These are phyloP conservation scores for Venustampulla echinocandica DNA, from an alignment of 495 filamentous ascomycete species.

Conservation along the genomic window DNA sequence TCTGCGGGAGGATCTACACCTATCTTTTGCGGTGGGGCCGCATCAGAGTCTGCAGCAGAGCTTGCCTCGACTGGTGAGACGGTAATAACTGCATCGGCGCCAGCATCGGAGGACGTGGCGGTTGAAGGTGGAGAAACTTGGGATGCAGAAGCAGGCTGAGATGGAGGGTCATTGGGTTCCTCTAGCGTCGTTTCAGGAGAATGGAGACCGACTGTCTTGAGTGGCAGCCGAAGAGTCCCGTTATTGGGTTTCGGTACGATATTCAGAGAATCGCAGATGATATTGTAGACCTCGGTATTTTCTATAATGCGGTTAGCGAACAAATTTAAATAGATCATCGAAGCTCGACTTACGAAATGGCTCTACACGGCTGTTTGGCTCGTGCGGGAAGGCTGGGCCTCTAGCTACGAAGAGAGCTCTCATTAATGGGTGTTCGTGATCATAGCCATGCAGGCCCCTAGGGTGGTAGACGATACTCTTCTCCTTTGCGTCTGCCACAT, in stretches of 20 bases:
- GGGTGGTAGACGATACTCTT: slow-evolving; percentile 62
- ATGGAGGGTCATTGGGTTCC: slow-evolving; percentile 13
- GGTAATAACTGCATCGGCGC: slow-evolving; percentile 13
- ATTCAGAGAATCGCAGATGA: slow-evolving; percentile 77
- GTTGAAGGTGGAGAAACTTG: not conserved
- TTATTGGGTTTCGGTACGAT: slow-evolving; percentile 66
- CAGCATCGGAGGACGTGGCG: not conserved
- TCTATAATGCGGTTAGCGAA: slow-evolving; percentile 26
- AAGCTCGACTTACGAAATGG: slow-evolving; percentile 63
- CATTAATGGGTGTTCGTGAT: slow-evolving; percentile 85
- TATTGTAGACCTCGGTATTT: slow-evolving; percentile 93
- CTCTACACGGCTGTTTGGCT: slow-evolving; percentile 68
- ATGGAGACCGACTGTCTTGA: slow-evolving; percentile 30
- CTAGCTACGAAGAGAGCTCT: slow-evolving; percentile 83
- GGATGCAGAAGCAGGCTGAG: not conserved
- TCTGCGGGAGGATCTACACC: slow-evolving; percentile 12
- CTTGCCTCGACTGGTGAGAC: slow-evolving; percentile 21
- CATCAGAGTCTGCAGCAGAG: slow-evolving; percentile 14
- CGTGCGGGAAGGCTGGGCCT: slow-evolving; percentile 81
- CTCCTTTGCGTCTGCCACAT: slow-evolving; percentile 52
- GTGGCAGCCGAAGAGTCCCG: slow-evolving; percentile 74
- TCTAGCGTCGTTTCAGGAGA: slow-evolving; percentile 7
- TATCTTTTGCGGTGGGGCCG: slow-evolving; percentile 4
- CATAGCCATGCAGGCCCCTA: slow-evolving; percentile 78
- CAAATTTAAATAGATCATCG: not conserved